Evolutionary conservation across 2,329 filamentous ascomycete species (phyloP), one percentile per base, ranked within the genome.

Genomic region (Botrytis galanthina): DNA sequence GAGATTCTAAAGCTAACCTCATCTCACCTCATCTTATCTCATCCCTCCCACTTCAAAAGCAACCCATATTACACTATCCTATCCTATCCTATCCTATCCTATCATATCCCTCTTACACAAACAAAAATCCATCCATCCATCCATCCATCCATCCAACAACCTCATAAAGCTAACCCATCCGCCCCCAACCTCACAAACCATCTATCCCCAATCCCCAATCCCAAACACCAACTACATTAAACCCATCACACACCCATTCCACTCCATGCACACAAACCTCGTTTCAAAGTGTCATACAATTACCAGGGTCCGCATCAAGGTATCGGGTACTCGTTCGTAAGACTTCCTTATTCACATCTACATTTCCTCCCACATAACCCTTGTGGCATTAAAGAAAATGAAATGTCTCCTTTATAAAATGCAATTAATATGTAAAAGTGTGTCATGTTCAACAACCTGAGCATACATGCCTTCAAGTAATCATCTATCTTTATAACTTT

Each of bases 271-370:
- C 32, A 51, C 18, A 20, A n/a, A 37, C 7, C 4, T 29, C 48
- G 63, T 67, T 67, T 67, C 63, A 67, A 67, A 67, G 14, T 26
- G 22, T 26, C 26, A 67, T 32, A 6, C 46, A 51, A 51, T 18
- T n/a, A 12, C 44, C 35, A 37, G 63, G 46, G 16, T 22, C n/a
- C 22, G 10, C 4, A 37, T 32, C 35, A 62, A 62, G 3, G 37
- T 62, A 62, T n/a, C 26, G 22, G 35, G 60, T 62, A 62, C 60
- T 18, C 26, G 22, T n/a, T 42, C 37, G 57, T 59, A 35, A 57
- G n/a, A 57, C 14, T 57, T 57, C 51, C 51, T 8, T 3, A 29
- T 57, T 57, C 51, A 57, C 2, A 57, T 57, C 51, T 18, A 57
- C n/a, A 57, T 9, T 14, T 18, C 8, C n/a, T 32, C 51, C 14